Base-by-base conservation (phyloP, 805 yeast species). In the Teunomyces funiuensis region DNA sequence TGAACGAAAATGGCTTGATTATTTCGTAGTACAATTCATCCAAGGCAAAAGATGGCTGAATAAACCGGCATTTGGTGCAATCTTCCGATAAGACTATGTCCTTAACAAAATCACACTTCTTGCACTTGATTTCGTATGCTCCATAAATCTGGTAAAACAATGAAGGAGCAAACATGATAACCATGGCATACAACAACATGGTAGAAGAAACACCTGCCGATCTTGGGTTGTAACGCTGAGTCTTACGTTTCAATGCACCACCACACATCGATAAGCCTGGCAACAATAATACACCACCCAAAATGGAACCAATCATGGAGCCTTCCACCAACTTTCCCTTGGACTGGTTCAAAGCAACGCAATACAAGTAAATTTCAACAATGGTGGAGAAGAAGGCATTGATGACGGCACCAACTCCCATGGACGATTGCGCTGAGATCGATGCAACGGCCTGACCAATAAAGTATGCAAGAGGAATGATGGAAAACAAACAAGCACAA, bases 361-460 rank as follows among this genome's bases (percentile, higher is more conserved):
- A 84, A 61, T 93, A 93, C 37, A 91, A 68, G 61, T 83, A 93
- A 6, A 93, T 85, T 60, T 93, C 99, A 5, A 93, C 98, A 37
- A 93, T 77, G 0, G 99, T 90, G 1, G 98, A 90, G 73, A 93
- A 93, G 56, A 93, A 91, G 0, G 99, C 99, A 61, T 93, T 93
- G 53, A 93, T 89, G 0, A 90, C 97, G 1, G 99, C 99, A 69
- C 98, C 98, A 45, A 93, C 82, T 20, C 98, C 97, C 99, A 93
- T 93, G 0, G 97, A 90, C 0, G 97, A 88, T 66, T 93, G 99
- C 0, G 99, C 98, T 5, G 96, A 86, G 44, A 93, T 93, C 2
- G 98, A 90, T 0, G 99, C 99, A n/a, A 93, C 99, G 5, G 98
- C 98, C 63, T 91, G 98, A 3, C 99, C 99, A 53, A 93, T 90